phyloP scores from a whole-genome alignment of 225 moss, liverwort and hornwort genomes.

The Bryoerythrophyllum caledonicum region DNA sequence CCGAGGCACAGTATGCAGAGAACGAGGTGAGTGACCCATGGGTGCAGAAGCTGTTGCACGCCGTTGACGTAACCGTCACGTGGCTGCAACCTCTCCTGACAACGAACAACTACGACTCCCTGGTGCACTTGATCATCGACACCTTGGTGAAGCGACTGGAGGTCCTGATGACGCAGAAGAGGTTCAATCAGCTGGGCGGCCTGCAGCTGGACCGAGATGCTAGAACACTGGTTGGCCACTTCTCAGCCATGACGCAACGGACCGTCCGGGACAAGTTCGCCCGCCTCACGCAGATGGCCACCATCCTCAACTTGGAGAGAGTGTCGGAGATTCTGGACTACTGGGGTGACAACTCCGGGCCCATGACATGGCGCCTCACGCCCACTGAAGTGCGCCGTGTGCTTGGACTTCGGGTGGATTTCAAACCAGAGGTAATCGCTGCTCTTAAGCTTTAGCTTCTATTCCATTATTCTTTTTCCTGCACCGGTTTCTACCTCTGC shows the following conservation, averaged over 20 bases:
- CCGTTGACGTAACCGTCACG: slow-evolving; percentile 63
- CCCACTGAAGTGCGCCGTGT: slow-evolving; percentile 76
- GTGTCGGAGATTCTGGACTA: slow-evolving; percentile 83
- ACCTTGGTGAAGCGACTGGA: slow-evolving; percentile 73
- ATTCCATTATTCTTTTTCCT: background rate
- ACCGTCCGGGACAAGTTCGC: slow-evolving; percentile 87
- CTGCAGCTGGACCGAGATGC: slow-evolving; percentile 82
- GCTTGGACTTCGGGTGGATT: slow-evolving; percentile 77
- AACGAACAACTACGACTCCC: slow-evolving; percentile 75
- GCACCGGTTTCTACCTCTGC: background rate
- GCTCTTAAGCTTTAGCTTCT: slow-evolving; percentile 63
- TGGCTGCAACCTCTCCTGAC: slow-evolving; percentile 83
- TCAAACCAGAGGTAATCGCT: slow-evolving; percentile 76
- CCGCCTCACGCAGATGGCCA: slow-evolving; percentile 78
- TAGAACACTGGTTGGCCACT: slow-evolving; percentile 74
- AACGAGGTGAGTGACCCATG: slow-evolving; percentile 82
- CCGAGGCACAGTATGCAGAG: slow-evolving; percentile 76
- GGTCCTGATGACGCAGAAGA: slow-evolving; percentile 77
- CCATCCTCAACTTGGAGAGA: slow-evolving; percentile 78
- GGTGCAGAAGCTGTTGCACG: slow-evolving; percentile 79
- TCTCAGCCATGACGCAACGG: slow-evolving; percentile 82
- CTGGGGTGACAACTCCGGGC: slow-evolving; percentile 87
- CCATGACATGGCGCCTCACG: slow-evolving; percentile 86
- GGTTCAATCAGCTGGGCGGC: slow-evolving; percentile 82
- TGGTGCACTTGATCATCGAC: slow-evolving; percentile 82